Percentiles rank a stretch among this genome's conserved stretches.
phyloP scores from a whole-genome alignment of 2,329 filamentous ascomycete species.

The Elsinoe fawcettii region DNA sequence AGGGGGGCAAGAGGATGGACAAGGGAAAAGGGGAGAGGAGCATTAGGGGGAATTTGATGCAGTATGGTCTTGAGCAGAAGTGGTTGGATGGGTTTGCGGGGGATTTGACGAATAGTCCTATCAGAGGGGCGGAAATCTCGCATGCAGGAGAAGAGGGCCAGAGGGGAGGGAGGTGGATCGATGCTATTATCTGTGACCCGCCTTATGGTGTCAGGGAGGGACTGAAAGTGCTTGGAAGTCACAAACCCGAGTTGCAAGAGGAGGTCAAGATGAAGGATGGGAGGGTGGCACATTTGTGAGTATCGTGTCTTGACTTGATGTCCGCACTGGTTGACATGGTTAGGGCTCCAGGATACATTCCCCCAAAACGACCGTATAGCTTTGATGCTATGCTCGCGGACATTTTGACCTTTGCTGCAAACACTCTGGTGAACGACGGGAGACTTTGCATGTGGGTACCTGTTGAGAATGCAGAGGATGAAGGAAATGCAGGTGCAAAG shows the following conservation, averaged over 20 bases:
- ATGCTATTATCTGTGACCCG: slow-evolving; percentile 91
- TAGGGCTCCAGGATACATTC: slow-evolving; percentile 61
- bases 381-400: slow-evolving; percentile 87
- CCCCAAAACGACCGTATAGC: slow-evolving; percentile 85
- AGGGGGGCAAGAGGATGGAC: background rate
- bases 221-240: slow-evolving; percentile 72
- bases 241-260: slow-evolving; percentile 46
- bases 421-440: slow-evolving; percentile 68
- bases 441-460: slow-evolving; percentile 65
- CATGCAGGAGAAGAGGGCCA: background rate
- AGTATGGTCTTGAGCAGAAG: slow-evolving; percentile 60
- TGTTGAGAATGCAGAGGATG: slow-evolving; percentile 19
- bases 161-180: slow-evolving; percentile 48
- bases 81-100: slow-evolving; percentile 48
- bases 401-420: slow-evolving; percentile 72
- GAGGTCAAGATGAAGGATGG: slow-evolving; percentile 60
- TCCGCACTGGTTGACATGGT: background rate
- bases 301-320: background rate
- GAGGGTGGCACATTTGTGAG: slow-evolving; percentile 59
- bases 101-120: slow-evolving; percentile 19
- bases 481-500: background rate
- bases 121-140: slow-evolving; percentile 27
- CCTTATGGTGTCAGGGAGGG: slow-evolving; percentile 94
- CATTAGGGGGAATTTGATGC: slow-evolving; percentile 66
- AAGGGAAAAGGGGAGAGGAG: slow-evolving; percentile 38